phyloP scores from a whole-genome alignment of 495 filamentous ascomycete genomes.

The Acidiella bohemica region DNA sequence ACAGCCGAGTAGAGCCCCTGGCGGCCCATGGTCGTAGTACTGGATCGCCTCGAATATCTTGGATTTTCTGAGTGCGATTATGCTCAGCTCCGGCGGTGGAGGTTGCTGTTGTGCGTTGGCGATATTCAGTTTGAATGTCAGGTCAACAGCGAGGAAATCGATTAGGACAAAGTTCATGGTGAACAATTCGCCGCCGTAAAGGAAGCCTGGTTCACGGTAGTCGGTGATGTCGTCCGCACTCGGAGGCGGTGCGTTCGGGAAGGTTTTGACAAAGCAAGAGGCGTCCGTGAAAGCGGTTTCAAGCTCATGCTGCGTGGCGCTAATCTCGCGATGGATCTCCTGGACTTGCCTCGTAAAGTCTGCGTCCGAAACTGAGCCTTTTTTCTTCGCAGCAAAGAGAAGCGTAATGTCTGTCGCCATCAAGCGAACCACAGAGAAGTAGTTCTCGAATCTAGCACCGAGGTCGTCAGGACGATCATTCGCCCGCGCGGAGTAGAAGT shows the following conservation, averaged over 20 bases:
- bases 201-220: slow-evolving; percentile 50
- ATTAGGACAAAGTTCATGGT: slow-evolving; percentile 57
- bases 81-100: slow-evolving; percentile 38
- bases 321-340: slow-evolving; percentile 39
- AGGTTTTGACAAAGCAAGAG: slow-evolving; percentile 6
- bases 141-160: slow-evolving; percentile 62
- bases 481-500: slow-evolving; percentile 47
- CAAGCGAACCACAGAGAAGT: slow-evolving; percentile 52
- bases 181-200: slow-evolving; percentile 59
- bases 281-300: slow-evolving; percentile 44
- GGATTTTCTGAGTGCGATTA: slow-evolving; percentile 54
- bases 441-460: slow-evolving; percentile 49
- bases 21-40: slow-evolving; percentile 54
- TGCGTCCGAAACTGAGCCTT: slow-evolving; percentile 46
- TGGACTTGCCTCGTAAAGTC: slow-evolving; percentile 52
- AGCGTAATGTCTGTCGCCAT: slow-evolving; percentile 70
- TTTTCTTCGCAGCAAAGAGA: slow-evolving; percentile 54
- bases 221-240: slow-evolving; percentile 54
- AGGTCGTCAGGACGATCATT: slow-evolving; percentile 49
- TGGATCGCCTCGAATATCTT: slow-evolving; percentile 67
- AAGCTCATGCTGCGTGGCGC: slow-evolving; percentile 41
- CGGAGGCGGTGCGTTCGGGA: slow-evolving; percentile 27
- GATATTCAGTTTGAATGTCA: slow-evolving; percentile 70
- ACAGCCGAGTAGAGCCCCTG: slow-evolving; percentile 53
- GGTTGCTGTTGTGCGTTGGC: slow-evolving; percentile 39